Base-by-base conservation (phyloP, 2,329 filamentous ascomycete species). In the Aspergillus sp. region DNA sequence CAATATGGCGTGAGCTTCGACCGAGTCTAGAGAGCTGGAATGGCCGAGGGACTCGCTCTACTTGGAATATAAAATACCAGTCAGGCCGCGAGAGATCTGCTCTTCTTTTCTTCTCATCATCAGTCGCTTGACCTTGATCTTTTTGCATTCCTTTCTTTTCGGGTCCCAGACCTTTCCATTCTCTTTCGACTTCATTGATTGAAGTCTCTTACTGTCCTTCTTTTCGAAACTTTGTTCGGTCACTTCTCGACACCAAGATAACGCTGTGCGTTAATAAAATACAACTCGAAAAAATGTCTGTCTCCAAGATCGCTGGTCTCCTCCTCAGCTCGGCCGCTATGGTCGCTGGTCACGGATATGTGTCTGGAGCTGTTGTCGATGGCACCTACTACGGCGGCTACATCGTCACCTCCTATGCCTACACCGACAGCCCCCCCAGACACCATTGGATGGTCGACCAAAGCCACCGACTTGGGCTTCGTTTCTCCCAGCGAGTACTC, bases 361-460 rank as follows among this genome's bases (percentile, higher is more conserved):
- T 70, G 13, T 49, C 52, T 7, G 62, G 60, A 44, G 62, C 64
- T 38, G 53, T 67, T 33, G 57, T 64, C 41, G 65, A 64, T 38
- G 64, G 62, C 33, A 48, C 49, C 29, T 66, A 60, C 52, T 64
- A 70, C 44, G 53, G 54, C 27, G 72, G 73, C 34, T 75, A 69
- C 57, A 54, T 71, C 37, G 57, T 67, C 33, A 52, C 48, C 46
- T 42, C 49, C 13, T 70, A 65, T 50, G 50, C 52, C 37, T 70
- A 71, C 50, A 50, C 45, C 42, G 50, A 48, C 26, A 52, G 60
- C n/a, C 61, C 62, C 12, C n/a, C 72, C 72, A 2, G 57, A 67
- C 11, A 62, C 66, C 26, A 74, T 79, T 40, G 81, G 73, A 48
- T 84, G 81, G 81, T 69, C 69, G 11, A 74, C 72, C 37, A 60